These are phyloP conservation scores for Smallanthus sonchifolius DNA, from an alignment of 129 eudicot genomes.

Conservation along the genomic window DNA sequence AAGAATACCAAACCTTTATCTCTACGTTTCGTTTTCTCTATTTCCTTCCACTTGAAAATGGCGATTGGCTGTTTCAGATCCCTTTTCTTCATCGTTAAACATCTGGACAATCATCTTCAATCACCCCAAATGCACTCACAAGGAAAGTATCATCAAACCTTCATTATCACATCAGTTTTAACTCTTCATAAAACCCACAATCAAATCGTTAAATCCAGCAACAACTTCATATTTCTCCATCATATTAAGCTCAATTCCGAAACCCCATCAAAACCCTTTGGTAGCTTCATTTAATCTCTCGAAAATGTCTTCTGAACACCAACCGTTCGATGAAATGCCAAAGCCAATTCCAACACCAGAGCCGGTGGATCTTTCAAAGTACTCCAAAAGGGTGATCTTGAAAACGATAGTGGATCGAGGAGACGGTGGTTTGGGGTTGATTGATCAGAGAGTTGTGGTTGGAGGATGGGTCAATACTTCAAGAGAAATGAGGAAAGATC, in stretches of 20 bases:
- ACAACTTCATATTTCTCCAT: not conserved
- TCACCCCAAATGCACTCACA: conserved; percentile 19
- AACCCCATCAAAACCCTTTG: conserved; percentile 16
- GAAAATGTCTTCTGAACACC: conserved; percentile 43
- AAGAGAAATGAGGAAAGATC: conserved; percentile 53
- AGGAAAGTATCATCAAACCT: conserved; percentile 60
- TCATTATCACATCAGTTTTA: conserved; percentile 8
- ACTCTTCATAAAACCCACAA: conserved; percentile 18
- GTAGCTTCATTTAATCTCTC: not conserved
- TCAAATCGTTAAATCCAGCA: conserved; percentile 9
- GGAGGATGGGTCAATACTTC: conserved; percentile 92
- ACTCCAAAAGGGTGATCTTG: conserved; percentile 60
- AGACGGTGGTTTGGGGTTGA: conserved; percentile 55
- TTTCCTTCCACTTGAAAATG: conserved; percentile 17
- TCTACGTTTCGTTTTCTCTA: conserved; percentile 2
- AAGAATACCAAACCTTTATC: conserved; percentile 59
- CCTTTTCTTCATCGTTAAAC: conserved; percentile 46
- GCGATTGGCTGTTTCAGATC: conserved; percentile 33
- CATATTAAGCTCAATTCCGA: not conserved
- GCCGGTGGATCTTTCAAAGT: conserved; percentile 27
- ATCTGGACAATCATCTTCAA: not conserved
- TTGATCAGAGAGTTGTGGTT: conserved; percentile 64
- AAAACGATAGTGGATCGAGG: conserved; percentile 45
- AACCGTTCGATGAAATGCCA: conserved; percentile 30
- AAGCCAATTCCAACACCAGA: not conserved